Evolutionary conservation across 164 flowering plant species (phyloP).

Genomic region (Tinospora cordifolia): DNA sequence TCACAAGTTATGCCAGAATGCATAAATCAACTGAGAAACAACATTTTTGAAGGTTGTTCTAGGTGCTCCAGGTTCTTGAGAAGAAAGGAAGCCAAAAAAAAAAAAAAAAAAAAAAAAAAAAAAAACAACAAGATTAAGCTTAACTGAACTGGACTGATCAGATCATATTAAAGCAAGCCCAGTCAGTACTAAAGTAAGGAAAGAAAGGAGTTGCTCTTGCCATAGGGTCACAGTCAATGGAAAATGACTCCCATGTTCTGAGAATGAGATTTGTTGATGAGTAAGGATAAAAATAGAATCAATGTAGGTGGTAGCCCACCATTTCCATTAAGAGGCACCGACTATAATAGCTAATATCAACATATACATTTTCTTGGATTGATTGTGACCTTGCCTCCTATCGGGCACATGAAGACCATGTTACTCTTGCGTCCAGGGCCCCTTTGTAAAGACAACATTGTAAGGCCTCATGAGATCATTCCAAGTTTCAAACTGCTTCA

Average conservation of each 20-base stretch:
- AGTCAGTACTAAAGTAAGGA: not conserved
- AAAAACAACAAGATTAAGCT: not conserved
- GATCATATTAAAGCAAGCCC: not conserved
- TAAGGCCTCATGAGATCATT: constrained; percentile 16
- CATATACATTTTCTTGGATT: constrained; percentile 2
- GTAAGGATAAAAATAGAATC: constrained; percentile 18
- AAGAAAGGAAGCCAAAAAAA: not conserved
- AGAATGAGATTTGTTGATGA: constrained; percentile 32
- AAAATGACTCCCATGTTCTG: constrained; percentile 37
- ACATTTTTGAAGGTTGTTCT: not conserved
- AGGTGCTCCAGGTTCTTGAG: not conserved
- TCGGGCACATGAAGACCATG: constrained; percentile 33
- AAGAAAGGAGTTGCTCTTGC: no score
- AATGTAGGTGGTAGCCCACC: constrained; percentile 17
- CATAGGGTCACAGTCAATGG: constrained; percentile 2
- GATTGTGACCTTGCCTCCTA: constrained; percentile 18
- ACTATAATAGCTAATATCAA: constrained; percentile 11
- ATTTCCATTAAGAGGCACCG: constrained; percentile 10
- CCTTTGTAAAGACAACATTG: constrained; percentile 14
- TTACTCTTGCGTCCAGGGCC: constrained; percentile 23
- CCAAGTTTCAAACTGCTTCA: constrained; percentile 14
- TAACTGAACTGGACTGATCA: constrained; percentile 2
- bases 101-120: not conserved
- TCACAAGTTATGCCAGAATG: not conserved
- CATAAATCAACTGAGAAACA: not conserved